These are phyloP conservation scores for Neurospora sp. DNA, from an alignment of 495 filamentous ascomycete species.

Conservation along the genomic window DNA sequence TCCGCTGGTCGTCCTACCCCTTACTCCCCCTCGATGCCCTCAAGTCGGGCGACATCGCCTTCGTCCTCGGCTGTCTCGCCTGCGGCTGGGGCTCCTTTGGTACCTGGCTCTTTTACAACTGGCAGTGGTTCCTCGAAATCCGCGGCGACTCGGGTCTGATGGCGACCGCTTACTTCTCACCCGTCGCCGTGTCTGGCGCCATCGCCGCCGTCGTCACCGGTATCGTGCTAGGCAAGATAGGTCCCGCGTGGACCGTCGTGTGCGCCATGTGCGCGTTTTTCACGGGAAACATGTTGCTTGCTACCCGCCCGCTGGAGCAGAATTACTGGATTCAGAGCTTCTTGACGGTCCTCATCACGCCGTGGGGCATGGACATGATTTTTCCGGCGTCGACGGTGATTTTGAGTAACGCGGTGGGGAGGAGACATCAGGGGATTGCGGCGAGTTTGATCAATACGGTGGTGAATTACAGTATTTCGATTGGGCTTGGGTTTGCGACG, in stretches of 20 bases:
- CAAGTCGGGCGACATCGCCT: constrained; percentile 36
- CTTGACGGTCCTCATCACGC: constrained; percentile 34
- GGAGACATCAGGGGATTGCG: constrained; percentile 34
- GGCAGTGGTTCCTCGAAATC: constrained; percentile 42
- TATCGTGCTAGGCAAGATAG: constrained; percentile 31
- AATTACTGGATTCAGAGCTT: constrained; percentile 37
- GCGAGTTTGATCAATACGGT: constrained; percentile 34
- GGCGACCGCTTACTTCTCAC: constrained; percentile 35
- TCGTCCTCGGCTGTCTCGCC: constrained; percentile 45
- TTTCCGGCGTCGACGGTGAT: constrained; percentile 32
- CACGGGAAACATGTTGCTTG: constrained; percentile 34
- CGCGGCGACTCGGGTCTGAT: constrained; percentile 34
- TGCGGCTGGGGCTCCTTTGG: constrained; percentile 54
- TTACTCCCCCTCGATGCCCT: constrained; percentile 45
- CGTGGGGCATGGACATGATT: constrained; percentile 46
- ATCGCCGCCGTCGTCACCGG: constrained; percentile 40
- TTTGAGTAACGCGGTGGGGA: constrained; percentile 28
- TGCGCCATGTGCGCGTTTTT: constrained; percentile 40
- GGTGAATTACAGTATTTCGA: constrained; percentile 35
- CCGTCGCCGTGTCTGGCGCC: constrained; percentile 36
- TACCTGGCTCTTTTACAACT: constrained; percentile 50
- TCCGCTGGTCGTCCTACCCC: constrained; percentile 31
- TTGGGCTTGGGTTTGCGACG: constrained; percentile 39
- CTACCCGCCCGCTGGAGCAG: constrained; percentile 38
- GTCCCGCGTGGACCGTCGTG: constrained; percentile 40